phyloP scores from a whole-genome alignment of 768 basidiomycete genomes.

The Galerina marginata region DNA sequence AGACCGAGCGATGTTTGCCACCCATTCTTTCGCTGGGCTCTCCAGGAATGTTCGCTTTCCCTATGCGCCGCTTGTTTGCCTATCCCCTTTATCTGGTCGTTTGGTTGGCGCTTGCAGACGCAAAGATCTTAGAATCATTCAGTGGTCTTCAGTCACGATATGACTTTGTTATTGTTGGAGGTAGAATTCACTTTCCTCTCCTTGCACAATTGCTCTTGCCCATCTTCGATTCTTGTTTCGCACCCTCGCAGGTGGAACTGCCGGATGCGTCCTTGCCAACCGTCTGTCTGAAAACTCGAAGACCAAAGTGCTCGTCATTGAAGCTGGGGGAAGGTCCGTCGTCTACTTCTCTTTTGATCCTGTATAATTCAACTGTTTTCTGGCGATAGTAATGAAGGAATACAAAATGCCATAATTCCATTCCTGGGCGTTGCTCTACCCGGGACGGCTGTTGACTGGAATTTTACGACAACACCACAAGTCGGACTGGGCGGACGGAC shows the following conservation, averaged over 20 bases:
- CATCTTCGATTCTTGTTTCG: background rate
- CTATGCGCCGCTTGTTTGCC: too few relatives aligned
- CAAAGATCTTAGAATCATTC: background rate
- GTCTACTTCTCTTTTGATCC: background rate
- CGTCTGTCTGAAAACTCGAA: slow-evolving; percentile 55
- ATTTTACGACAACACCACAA: slow-evolving; percentile 33
- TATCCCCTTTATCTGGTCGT: too few relatives aligned
- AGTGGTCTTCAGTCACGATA: background rate
- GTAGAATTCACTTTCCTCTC: slow-evolving; percentile 4
- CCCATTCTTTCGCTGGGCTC: too few relatives aligned
- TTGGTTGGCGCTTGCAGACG: background rate
- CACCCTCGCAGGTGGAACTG: slow-evolving; percentile 47
- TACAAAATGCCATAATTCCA: slow-evolving; percentile 7
- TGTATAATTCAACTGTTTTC: background rate
- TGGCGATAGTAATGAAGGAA: slow-evolving; percentile 3
- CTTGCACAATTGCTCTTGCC: background rate
- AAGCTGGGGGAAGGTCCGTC: slow-evolving; percentile 59
- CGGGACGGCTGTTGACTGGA: slow-evolving; percentile 18
- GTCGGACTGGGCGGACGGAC: slow-evolving; percentile 24
- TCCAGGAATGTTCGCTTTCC: too few relatives aligned
- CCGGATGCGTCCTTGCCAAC: slow-evolving; percentile 59
- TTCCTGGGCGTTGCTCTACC: slow-evolving; percentile 7
- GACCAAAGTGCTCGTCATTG: slow-evolving; percentile 53
- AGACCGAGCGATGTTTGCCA: too few relatives aligned
- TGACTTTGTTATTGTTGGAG: slow-evolving; percentile 27